Base-by-base conservation (phyloP, 2,329 filamentous ascomycete species). In the Talaromyces albobiverticillius region DNA sequence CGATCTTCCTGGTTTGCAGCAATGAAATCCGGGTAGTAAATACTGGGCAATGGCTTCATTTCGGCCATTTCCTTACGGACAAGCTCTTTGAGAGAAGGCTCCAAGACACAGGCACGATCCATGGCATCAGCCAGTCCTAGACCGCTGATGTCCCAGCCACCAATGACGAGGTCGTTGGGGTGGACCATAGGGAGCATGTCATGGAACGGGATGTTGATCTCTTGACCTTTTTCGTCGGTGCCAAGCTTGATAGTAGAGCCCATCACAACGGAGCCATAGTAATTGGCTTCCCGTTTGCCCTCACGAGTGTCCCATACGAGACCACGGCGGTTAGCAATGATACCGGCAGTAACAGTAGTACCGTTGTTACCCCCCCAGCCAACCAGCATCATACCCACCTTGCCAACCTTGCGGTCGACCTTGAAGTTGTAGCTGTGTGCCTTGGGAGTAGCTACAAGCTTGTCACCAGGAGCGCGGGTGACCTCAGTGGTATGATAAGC, bases 11-110 rank as follows among this genome's bases (percentile, higher is more conserved):
- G 94, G 79, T 99, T 99, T 71, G 94, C 89, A 62, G 94, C 94
- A 69, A 99, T 99, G 80, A 99, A 99, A 76, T 97, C 94, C 1
- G 94, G 94, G 74, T 99, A 99, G 83, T 99, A 99, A 76, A 97
- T 88, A 74, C 89, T 93, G 22, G 91, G 93, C 60, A 97, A 83
- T 26, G 94, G 94, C 64, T 87, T 86, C 85, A 97, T 89, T 64
- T 80, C 79, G 58, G 85, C 79, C 91, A 97, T 93, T 78, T 97
- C 90, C 82, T 97, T 96, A 76, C 85, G 87, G 65, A 99, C 88
- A 66, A 89, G 82, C 54, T 80, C 78, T 83, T 99, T 99, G 67
- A 99, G 82, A 26, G 89, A 87, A n/a, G 94, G 94, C 78, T 97
- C 93, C 51, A 99, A 85, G 51, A 99, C 94, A 71, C 88, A 85